A percentile compares a stretch with the other conserved stretches of the same genome.
These are phyloP conservation scores for Globisporangium camurandrum DNA, from an alignment of 352 stramenopile species.

Conservation along the genomic window DNA sequence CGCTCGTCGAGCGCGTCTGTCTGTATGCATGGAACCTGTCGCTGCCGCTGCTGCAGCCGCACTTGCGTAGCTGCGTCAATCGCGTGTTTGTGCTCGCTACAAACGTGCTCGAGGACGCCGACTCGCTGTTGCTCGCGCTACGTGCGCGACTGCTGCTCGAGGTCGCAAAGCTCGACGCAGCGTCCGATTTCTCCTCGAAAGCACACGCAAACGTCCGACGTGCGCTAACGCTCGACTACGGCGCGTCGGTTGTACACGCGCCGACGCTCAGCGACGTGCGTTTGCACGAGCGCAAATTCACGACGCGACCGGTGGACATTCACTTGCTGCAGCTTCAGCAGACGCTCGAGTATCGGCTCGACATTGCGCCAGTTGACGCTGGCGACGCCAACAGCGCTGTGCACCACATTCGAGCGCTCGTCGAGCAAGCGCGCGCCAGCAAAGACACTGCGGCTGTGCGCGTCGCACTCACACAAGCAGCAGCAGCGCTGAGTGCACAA, in stretches of 20 bases:
- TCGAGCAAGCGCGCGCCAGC: slow-evolving; percentile 71
- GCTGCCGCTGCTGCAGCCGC: slow-evolving; percentile 65
- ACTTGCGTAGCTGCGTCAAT: slow-evolving; percentile 60
- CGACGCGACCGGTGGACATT: slow-evolving; percentile 44
- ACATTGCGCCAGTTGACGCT: slow-evolving; percentile 29
- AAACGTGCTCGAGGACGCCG: slow-evolving; percentile 57
- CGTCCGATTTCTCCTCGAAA: slow-evolving; percentile 80
- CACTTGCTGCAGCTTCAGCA: slow-evolving; percentile 62
- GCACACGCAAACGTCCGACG: slow-evolving; percentile 53
- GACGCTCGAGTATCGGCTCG: slow-evolving; percentile 52
- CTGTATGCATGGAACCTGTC: slow-evolving; percentile 80
- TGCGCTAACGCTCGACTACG: slow-evolving; percentile 62
- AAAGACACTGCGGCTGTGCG: slow-evolving; percentile 25
- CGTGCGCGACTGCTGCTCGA: slow-evolving; percentile 80
- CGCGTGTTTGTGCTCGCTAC: slow-evolving; percentile 62
- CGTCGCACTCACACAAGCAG: neutral
- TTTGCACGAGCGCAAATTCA: slow-evolving; percentile 24
- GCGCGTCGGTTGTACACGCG: slow-evolving; percentile 9
- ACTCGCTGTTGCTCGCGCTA: slow-evolving; percentile 74
- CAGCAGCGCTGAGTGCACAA: neutral
- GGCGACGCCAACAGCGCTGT: slow-evolving; percentile 11
- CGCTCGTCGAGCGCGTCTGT: slow-evolving; percentile 76
- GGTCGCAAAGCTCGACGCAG: slow-evolving; percentile 80
- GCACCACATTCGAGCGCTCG: slow-evolving; percentile 37
- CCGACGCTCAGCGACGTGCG: slow-evolving; percentile 25